A percentile compares a stretch with the other conserved stretches of the same genome.
phyloP scores from a whole-genome alignment of 768 basidiomycete genomes.

The Hygrocybe punicea region DNA sequence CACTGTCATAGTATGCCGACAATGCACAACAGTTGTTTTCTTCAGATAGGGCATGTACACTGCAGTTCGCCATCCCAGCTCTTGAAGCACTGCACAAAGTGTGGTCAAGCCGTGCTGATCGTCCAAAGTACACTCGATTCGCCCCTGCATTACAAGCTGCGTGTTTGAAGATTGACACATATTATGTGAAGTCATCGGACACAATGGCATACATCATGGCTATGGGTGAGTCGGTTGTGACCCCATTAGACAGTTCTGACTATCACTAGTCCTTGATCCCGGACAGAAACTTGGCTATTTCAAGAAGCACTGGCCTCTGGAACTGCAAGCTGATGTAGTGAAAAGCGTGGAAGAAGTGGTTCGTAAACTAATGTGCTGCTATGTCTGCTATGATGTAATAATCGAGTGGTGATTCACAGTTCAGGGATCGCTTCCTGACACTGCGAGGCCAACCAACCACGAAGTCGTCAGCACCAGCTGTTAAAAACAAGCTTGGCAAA shows the following conservation, averaged over 20 bases:
- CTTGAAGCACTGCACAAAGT: too few relatives aligned
- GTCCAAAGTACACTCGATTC: conserved; percentile 20
- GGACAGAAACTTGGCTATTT: conserved; percentile 23
- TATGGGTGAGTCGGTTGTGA: conserved; percentile 20
- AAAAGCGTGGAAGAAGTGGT: conserved; percentile 18
- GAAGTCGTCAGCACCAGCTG: too few relatives aligned
- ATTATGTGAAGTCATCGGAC: conserved; percentile 28
- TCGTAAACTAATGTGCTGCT: not conserved
- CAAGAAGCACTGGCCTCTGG: conserved; percentile 24
- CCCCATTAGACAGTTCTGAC: not conserved
- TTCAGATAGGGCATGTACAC: too few relatives aligned
- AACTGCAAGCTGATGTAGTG: conserved; percentile 15
- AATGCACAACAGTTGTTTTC: too few relatives aligned
- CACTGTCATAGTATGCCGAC: conserved; percentile 21
- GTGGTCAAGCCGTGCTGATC: conserved; percentile 19
- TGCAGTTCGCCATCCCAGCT: too few relatives aligned
- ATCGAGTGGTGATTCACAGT: conserved; percentile 6
- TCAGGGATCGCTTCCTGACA: conserved; percentile 11
- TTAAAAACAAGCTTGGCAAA: too few relatives aligned
- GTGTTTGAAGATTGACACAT: conserved; percentile 25
- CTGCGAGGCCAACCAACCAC: too few relatives aligned
- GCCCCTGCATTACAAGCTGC: conserved; percentile 22
- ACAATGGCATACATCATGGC: conserved; percentile 30
- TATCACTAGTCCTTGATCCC: conserved; percentile 24
- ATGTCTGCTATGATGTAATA: not conserved